Percentiles rank a stretch among this genome's conserved stretches.
Evolutionary conservation across 257 asterid species (phyloP).

Genomic region (Nicotiana undulata): DNA sequence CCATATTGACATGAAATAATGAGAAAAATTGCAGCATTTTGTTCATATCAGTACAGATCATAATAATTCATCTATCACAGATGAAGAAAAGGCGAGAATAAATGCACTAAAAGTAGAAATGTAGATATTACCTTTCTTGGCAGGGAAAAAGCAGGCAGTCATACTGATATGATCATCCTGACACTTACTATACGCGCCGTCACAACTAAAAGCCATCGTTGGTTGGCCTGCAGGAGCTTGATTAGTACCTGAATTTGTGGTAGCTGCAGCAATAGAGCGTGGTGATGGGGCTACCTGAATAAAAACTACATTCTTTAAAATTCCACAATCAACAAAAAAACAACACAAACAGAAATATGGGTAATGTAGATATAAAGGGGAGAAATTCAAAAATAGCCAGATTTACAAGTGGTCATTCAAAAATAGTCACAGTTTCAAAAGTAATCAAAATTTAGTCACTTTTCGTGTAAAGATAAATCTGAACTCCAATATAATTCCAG

Average conservation of each 20-base stretch:
- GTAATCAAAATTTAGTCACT: too few relatives aligned
- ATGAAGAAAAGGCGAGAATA: neutral
- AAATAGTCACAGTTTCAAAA: too few relatives aligned
- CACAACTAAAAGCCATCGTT: constrained; percentile 13
- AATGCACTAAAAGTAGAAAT: neutral
- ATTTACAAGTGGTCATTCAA: too few relatives aligned
- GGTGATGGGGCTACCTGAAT: constrained; percentile 3
- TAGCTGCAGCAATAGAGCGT: neutral
- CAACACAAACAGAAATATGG: neutral
- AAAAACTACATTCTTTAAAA: neutral
- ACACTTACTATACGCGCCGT: constrained; percentile 30
- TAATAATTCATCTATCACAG: neutral
- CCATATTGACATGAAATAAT: neutral
- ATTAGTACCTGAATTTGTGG: neutral
- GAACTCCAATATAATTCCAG: too few relatives aligned
- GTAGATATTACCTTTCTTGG: neutral
- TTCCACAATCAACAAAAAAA: neutral
- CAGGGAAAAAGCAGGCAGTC: constrained; percentile 47
- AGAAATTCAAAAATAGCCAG: too few relatives aligned
- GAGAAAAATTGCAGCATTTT: neutral
- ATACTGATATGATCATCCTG: constrained; percentile 25
- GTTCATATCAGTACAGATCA: neutral
- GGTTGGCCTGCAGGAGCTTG: neutral
- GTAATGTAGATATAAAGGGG: too few relatives aligned
- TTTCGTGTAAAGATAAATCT: too few relatives aligned